These are phyloP conservation scores for Colletotrichum falcatum DNA, from an alignment of 2,329 filamentous ascomycete genomes.

Conservation along the genomic window DNA sequence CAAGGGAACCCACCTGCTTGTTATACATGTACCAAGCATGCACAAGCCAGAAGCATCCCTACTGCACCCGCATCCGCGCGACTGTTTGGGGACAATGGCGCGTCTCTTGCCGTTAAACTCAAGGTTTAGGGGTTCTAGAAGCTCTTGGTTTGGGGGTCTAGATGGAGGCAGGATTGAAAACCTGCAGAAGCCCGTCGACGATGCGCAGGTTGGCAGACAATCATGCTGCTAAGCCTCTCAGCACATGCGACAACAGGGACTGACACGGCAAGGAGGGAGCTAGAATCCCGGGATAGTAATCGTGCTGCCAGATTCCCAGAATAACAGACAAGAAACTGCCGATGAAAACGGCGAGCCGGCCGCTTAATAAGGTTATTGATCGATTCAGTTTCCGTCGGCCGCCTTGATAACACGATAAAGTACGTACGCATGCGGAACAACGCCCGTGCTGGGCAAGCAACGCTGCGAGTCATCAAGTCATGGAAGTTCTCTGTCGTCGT, in stretches of 20 bases:
- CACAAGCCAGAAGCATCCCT: neutral
- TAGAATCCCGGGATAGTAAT: neutral
- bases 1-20: neutral
- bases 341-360: neutral
- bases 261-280: neutral
- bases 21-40: no score
- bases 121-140: constrained; percentile 8
- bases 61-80: neutral
- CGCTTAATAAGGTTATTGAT: neutral
- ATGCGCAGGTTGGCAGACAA: neutral
- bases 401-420: neutral
- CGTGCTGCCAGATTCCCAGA: no score
- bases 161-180: neutral
- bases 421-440: neutral
- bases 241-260: neutral
- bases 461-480: constrained; percentile 7
- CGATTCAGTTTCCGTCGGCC: neutral
- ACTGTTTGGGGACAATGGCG: neutral
- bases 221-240: no score
- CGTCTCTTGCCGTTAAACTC: neutral
- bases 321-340: neutral
- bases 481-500: neutral
- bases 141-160: neutral
- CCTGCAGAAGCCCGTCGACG: neutral
- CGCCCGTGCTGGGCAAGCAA: neutral